Conservation (phyloP, 495 filamentous ascomycete species). For the Hypoxylon crocopeplum region DNA sequence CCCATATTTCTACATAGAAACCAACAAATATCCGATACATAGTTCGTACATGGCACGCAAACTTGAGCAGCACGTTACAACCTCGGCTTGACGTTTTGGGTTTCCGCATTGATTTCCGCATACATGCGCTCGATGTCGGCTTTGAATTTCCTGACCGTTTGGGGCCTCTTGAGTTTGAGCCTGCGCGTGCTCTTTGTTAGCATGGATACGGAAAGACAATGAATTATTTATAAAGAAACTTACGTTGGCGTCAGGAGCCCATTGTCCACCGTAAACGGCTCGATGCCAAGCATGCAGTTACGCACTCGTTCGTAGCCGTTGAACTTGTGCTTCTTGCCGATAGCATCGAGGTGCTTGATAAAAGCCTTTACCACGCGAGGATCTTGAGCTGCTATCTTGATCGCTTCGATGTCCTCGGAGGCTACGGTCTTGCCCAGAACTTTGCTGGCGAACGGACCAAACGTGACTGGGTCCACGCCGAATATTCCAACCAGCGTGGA, state of each 20-base stretch:
- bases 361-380: conserved; percentile 74
- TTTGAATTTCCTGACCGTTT: conserved; percentile 79
- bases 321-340: conserved; percentile 85
- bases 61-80: conserved; percentile 40
- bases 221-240: conserved; percentile 50
- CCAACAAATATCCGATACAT: too few species aligned
- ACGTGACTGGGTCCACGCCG: conserved; percentile 80
- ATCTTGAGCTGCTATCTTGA: conserved; percentile 71
- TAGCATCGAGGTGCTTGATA: conserved; percentile 77
- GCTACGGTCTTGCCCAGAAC: conserved; percentile 71
- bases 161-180: conserved; percentile 92
- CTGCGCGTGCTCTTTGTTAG: conserved; percentile 58
- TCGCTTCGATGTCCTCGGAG: conserved; percentile 65
- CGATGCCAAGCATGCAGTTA: conserved; percentile 75
- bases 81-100: conserved; percentile 46
- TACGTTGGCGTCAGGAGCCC: conserved; percentile 95
- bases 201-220: conserved; percentile 10
- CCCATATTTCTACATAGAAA: too few species aligned
- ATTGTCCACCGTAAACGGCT: conserved; percentile 95
- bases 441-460: conserved; percentile 78
- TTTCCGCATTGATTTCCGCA: conserved; percentile 61
- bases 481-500: conserved; percentile 85
- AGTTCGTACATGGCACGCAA: not conserved
- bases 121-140: conserved; percentile 81
- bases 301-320: conserved; percentile 86